Conservation (phyloP, 225 moss, liverwort and hornwort species). For the Polytrichum formosum region DNA sequence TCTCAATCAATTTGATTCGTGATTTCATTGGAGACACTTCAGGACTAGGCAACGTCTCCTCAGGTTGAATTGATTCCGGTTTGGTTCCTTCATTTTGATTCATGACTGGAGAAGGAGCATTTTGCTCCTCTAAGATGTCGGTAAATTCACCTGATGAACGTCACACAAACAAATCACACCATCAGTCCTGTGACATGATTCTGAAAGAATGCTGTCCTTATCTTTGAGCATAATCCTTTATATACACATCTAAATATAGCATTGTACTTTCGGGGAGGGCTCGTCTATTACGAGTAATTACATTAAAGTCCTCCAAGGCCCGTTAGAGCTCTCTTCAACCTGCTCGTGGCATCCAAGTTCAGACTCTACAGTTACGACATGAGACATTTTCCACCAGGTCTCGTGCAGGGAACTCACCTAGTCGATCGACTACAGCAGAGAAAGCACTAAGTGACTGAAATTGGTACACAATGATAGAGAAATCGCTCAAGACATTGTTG, state of each 20-base stretch:
- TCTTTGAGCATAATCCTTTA: too few relatives aligned
- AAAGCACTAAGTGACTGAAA: constrained; percentile 95
- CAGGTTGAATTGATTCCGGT: constrained; percentile 23
- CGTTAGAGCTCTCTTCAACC: too few relatives aligned
- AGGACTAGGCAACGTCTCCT: constrained; percentile 12
- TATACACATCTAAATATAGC: not conserved
- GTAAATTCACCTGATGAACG: constrained; percentile 76
- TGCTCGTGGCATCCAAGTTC: not conserved
- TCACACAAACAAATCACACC: constrained; percentile 12
- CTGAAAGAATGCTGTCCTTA: too few relatives aligned
- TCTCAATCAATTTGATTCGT: constrained; percentile 44
- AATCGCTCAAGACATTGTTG: constrained; percentile 84
- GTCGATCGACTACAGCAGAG: constrained; percentile 91
- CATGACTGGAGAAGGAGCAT: constrained; percentile 45
- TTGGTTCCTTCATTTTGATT: constrained; percentile 27
- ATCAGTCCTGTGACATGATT: too few relatives aligned
- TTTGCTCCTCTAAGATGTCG: constrained; percentile 77
- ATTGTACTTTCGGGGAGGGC: too few relatives aligned
- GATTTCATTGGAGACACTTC: constrained; percentile 24
- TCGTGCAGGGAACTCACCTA: constrained; percentile 46
- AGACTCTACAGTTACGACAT: not conserved
- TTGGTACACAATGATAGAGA: constrained; percentile 93
- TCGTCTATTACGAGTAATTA: too few relatives aligned
- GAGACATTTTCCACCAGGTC: not conserved
- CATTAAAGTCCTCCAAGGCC: too few relatives aligned